Evolutionary conservation across 257 asterid species (phyloP).

Genomic region (Ballota nigra): DNA sequence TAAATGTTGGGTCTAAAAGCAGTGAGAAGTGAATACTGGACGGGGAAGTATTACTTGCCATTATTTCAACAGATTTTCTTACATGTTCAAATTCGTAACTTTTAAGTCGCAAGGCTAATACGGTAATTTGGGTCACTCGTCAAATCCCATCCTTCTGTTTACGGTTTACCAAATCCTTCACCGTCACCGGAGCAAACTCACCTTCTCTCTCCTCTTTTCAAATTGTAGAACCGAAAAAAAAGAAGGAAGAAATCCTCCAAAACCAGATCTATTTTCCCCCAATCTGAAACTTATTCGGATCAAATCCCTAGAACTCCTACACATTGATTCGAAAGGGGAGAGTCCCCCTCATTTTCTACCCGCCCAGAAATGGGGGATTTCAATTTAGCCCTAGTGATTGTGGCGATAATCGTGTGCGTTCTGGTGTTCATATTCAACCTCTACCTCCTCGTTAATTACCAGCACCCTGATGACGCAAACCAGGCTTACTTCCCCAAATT

Average conservation of each 20-base stretch:
- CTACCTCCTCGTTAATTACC: conserved; percentile 77
- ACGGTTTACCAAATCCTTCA: conserved; percentile 8
- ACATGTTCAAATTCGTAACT: background rate
- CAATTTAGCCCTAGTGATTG: conserved; percentile 76
- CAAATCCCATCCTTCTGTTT: conserved; percentile 13
- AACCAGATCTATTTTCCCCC: conserved; percentile 20
- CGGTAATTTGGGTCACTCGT: conserved; percentile 11
- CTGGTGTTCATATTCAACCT: conserved; percentile 72
- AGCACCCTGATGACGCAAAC: conserved; percentile 84
- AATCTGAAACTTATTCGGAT: conserved; percentile 8
- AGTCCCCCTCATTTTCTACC: conserved; percentile 31
- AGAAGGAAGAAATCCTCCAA: background rate
- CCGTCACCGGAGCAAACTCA: conserved; percentile 34
- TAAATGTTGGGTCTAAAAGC: too few relatives aligned
- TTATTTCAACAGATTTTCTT: too few relatives aligned
- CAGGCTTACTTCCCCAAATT: conserved; percentile 91
- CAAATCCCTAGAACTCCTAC: conserved; percentile 17
- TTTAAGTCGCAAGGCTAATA: conserved; percentile 13
- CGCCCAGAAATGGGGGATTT: conserved; percentile 78
- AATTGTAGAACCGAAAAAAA: background rate
- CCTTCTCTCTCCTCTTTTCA: conserved; percentile 12
- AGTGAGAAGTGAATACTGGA: too few relatives aligned
- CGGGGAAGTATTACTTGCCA: too few relatives aligned
- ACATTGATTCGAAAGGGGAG: conserved; percentile 37
- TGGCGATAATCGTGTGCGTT: conserved; percentile 69